phyloP scores from a whole-genome alignment of 441 rosid genomes.

The Pelargonium citronellum region DNA sequence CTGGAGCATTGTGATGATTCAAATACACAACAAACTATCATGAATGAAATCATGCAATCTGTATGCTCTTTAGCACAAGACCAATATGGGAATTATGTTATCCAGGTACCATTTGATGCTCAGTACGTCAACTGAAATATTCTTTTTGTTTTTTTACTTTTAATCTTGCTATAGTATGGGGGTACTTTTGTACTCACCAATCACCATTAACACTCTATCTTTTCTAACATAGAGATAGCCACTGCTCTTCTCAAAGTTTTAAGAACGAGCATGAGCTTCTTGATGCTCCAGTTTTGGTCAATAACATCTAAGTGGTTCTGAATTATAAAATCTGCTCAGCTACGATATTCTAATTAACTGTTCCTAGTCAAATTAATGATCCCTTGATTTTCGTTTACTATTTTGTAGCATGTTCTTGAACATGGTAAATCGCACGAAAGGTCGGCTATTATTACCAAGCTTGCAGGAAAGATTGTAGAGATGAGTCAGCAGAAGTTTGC shows the following conservation, averaged over 20 bases:
- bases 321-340: background rate
- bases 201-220: too few species aligned
- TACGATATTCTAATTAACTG: background rate
- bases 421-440: constrained; percentile 81
- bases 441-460: constrained; percentile 62
- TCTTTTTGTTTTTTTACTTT: background rate
- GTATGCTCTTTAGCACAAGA: constrained; percentile 82
- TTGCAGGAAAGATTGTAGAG: constrained; percentile 83
- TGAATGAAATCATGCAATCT: constrained; percentile 72
- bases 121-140: background rate
- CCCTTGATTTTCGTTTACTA: constrained; percentile 11
- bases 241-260: background rate
- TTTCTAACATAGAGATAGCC: background rate
- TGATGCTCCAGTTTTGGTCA: too few species aligned
- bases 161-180: background rate
- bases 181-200: background rate
- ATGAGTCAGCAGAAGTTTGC: constrained; percentile 97
- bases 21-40: constrained; percentile 62
- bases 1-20: constrained; percentile 67
- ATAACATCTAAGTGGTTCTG: too few species aligned
- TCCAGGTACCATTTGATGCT: constrained; percentile 45
- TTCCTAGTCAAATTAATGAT: constrained; percentile 11
- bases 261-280: too few species aligned
- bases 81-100: constrained; percentile 87
- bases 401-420: constrained; percentile 74